phyloP scores from a whole-genome alignment of 2,329 filamentous ascomycete genomes.

The Aspergillus melleus region DNA sequence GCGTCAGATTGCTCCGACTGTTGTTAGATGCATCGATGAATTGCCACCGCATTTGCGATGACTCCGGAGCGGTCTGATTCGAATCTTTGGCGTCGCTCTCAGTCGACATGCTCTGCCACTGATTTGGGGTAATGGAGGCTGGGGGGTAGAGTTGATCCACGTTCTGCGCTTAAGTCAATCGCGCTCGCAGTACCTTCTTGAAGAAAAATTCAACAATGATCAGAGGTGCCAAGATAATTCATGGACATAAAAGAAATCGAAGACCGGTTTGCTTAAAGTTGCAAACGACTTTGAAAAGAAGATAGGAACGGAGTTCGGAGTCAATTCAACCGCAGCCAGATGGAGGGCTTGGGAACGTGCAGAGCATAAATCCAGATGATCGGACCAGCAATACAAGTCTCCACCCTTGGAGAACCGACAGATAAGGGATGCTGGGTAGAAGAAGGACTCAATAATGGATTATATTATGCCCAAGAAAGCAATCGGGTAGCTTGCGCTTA shows the following conservation, averaged over 20 bases:
- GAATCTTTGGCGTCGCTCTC: slow-evolving; percentile 4
- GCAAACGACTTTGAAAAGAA: background rate
- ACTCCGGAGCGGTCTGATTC: slow-evolving; percentile 7
- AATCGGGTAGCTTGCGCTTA: background rate
- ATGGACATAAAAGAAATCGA: background rate
- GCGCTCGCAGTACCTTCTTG: background rate
- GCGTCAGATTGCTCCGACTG: slow-evolving; percentile 37
- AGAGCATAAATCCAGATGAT: background rate
- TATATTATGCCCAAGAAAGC: background rate
- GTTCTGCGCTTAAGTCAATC: background rate
- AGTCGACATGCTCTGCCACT: slow-evolving; percentile 3
- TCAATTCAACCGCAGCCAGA: background rate
- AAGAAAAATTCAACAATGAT: background rate
- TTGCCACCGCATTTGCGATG: slow-evolving; percentile 33
- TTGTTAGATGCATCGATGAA: slow-evolving; percentile 43
- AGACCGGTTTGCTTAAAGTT: background rate
- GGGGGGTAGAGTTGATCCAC: background rate
- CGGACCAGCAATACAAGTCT: too few species aligned
- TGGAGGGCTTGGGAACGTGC: background rate
- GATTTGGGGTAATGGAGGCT: background rate
- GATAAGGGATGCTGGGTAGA: background rate
- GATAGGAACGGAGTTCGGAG: background rate
- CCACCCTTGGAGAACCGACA: background rate
- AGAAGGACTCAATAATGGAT: background rate
- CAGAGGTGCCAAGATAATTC: background rate